A percentile compares a stretch with the other conserved stretches of the same genome.
Evolutionary conservation across 768 basidiomycete genomes (phyloP).

Genomic region (Fomitopsis serialis): DNA sequence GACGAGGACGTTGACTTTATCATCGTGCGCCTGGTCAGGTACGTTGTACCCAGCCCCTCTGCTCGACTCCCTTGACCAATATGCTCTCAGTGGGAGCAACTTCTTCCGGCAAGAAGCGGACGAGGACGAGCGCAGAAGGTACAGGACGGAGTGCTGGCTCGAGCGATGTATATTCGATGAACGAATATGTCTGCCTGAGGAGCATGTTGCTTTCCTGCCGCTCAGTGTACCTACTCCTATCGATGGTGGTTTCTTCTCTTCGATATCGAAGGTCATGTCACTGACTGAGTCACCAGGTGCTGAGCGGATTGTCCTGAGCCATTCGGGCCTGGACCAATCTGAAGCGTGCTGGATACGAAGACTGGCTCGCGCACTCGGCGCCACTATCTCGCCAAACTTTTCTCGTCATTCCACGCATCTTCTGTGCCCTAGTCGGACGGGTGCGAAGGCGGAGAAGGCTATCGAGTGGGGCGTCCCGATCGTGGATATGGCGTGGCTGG

Average conservation of each 20-base stretch:
- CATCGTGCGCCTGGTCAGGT: constrained; percentile 75
- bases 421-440: constrained; percentile 64
- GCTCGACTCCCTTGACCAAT: neutral
- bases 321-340: constrained; percentile 72
- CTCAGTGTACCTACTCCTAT: constrained; percentile 56
- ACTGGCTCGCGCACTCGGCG: constrained; percentile 65
- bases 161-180: constrained; percentile 80
- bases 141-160: constrained; percentile 91
- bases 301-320: constrained; percentile 52
- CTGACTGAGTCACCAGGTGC: constrained; percentile 35
- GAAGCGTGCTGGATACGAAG: constrained; percentile 62
- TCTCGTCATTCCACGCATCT: constrained; percentile 73
- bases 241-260: constrained; percentile 34
- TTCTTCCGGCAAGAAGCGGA: constrained; percentile 56
- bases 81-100: constrained; percentile 60
- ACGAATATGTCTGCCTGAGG: constrained; percentile 58
- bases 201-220: constrained; percentile 69
- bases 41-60: constrained; percentile 4
- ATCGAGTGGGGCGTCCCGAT: constrained; percentile 73
- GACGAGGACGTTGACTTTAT: constrained; percentile 57
- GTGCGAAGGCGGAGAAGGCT: constrained; percentile 77
- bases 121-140: constrained; percentile 40
- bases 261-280: neutral
- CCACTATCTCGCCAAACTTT: constrained; percentile 46
- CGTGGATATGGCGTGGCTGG: constrained; percentile 69